Evolutionary conservation across 2,329 filamentous ascomycete species (phyloP).

Genomic region (Tolypocladium ovalisporum): DNA sequence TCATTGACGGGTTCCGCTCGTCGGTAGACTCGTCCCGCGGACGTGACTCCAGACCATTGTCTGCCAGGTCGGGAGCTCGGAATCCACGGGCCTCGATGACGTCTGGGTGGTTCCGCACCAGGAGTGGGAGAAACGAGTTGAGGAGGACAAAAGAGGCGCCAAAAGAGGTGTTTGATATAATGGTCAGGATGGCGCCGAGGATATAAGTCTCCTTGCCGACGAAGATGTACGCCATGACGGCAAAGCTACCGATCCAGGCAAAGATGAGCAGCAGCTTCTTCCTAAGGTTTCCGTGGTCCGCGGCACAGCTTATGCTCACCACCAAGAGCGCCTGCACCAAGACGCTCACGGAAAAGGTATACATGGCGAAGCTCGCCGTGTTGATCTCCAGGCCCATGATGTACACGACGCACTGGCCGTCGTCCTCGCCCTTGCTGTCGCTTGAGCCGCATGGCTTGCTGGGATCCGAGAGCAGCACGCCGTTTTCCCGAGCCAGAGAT

Average conservation of each 20-base stretch:
- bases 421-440: constrained; percentile 39
- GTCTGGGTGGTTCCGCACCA: constrained; percentile 75
- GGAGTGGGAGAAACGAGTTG: constrained; percentile 86
- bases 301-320: constrained; percentile 90
- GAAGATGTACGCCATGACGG: constrained; percentile 82
- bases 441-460: constrained; percentile 62
- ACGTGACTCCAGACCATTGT: constrained; percentile 21
- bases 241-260: constrained; percentile 66
- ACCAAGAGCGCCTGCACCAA: constrained; percentile 81
- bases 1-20: constrained; percentile 16
- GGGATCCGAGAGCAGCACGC: constrained; percentile 71
- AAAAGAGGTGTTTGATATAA: constrained; percentile 87
- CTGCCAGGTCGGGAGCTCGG: constrained; percentile 18
- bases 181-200: constrained; percentile 71
- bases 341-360: constrained; percentile 91
- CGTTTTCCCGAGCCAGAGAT: constrained; percentile 84
- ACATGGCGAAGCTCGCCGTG: constrained; percentile 95
- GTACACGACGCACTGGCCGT: constrained; percentile 69
- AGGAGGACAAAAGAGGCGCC: constrained; percentile 90
- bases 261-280: constrained; percentile 83
- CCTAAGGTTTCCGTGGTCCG: constrained; percentile 85
- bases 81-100: constrained; percentile 18
- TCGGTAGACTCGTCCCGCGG: constrained; percentile 21
- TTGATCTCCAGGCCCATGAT: constrained; percentile 81
- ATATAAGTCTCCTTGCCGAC: constrained; percentile 67